These are phyloP conservation scores for Taxillus chinensis DNA, from an alignment of 164 flowering plant genomes.

Conservation along the genomic window DNA sequence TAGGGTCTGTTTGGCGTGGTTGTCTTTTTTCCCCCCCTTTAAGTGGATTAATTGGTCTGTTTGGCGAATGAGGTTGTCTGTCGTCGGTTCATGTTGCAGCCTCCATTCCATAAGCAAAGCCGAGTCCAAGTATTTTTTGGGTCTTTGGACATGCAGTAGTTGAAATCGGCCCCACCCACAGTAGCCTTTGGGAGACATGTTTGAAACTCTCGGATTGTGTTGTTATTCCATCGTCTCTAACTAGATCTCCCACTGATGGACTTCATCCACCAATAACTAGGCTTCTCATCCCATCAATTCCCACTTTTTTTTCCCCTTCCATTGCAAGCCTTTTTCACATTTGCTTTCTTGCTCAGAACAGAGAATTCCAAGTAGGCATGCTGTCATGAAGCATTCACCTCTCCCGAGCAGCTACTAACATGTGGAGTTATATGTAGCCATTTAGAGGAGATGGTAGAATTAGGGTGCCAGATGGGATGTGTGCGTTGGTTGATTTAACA, in stretches of 20 bases:
- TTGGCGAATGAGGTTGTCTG: too few relatives aligned
- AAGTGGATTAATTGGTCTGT: too few relatives aligned
- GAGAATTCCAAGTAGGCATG: conserved; percentile 38
- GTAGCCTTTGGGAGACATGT: conserved; percentile 27
- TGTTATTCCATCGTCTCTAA: conserved; percentile 44
- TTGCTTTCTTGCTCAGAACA: conserved; percentile 15
- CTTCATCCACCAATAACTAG: conserved; percentile 28
- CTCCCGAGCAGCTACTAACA: conserved; percentile 12
- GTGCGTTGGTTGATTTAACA: conserved; percentile 27
- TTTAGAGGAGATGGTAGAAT: conserved; percentile 7
- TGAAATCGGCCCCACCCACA: conserved; percentile 26
- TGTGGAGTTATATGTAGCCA: conserved; percentile 25
- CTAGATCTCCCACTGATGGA: conserved; percentile 31
- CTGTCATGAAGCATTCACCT: conserved; percentile 30
- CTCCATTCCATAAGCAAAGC: conserved; percentile 22
- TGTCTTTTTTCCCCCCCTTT: too few relatives aligned
- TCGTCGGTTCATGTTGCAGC: conserved; percentile 34
- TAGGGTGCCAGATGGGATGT: conserved; percentile 26
- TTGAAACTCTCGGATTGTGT: conserved; percentile 37
- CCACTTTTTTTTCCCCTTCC: conserved; percentile 18
- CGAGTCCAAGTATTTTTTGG: too few relatives aligned
- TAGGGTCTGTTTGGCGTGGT: too few relatives aligned
- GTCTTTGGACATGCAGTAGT: too few relatives aligned
- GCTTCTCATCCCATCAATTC: conserved; percentile 25
- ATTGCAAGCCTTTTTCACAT: conserved; percentile 19